Conservation (phyloP, 495 filamentous ascomycete species). For the Jackrogersella multiformis region DNA sequence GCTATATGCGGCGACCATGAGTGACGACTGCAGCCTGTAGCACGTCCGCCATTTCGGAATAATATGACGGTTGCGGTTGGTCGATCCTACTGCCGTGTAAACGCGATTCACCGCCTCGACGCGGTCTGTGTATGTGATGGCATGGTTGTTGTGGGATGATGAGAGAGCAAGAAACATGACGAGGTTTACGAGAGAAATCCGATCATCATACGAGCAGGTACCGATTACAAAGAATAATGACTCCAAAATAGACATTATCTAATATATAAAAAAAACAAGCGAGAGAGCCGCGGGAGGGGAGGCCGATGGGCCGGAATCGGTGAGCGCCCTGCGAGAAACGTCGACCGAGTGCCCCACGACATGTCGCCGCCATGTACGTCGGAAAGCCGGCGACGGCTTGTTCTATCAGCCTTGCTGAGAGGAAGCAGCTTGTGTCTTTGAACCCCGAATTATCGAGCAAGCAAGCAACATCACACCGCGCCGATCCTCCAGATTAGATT, state of each 20-base stretch:
- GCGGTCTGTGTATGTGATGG: conserved; percentile 3
- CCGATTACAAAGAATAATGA: conserved; percentile 19
- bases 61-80: conserved; percentile 6
- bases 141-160: conserved; percentile 7
- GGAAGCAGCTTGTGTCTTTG: not conserved
- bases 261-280: conserved; percentile 10
- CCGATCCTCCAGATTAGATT: not conserved
- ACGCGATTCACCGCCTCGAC: conserved; percentile 36
- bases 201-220: conserved; percentile 25
- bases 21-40: not conserved
- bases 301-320: conserved; percentile 13
- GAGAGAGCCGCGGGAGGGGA: not conserved
- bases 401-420: conserved; percentile 7
- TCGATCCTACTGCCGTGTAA: conserved; percentile 31
- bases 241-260: conserved; percentile 22
- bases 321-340: conserved; percentile 1
- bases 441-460: not conserved
- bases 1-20: conserved; percentile 1
- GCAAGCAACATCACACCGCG: not conserved
- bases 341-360: not conserved
- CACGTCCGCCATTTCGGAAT: conserved; percentile 17
- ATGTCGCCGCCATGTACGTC: not conserved
- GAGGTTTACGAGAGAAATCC: conserved; percentile 9
- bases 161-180: not conserved
- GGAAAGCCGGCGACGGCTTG: not conserved